Conservation (phyloP, 257 asterid species). For the Plectranthus barbatus region DNA sequence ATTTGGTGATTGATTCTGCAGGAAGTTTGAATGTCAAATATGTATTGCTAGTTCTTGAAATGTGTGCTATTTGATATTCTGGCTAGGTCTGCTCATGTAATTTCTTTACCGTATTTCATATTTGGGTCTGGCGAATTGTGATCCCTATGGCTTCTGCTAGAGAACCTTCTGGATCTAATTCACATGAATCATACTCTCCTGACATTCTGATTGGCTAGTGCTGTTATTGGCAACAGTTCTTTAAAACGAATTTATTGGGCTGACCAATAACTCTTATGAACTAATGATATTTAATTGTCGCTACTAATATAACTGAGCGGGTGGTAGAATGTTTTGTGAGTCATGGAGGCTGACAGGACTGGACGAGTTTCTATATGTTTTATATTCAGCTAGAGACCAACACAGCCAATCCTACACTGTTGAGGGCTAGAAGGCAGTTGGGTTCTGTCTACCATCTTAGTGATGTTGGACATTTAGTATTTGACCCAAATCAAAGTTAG, state of each 20-base stretch:
- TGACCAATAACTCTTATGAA: not conserved
- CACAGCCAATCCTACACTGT: not conserved
- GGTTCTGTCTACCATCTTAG: not conserved
- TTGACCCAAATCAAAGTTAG: too few species aligned
- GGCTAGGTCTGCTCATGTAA: not conserved
- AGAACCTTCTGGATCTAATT: not conserved
- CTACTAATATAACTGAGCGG: not conserved
- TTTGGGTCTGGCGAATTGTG: not conserved
- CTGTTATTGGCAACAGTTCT: not conserved
- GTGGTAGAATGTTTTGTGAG: not conserved
- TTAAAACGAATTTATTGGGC: not conserved
- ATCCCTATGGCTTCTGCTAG: not conserved
- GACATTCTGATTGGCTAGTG: not conserved
- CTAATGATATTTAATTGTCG: not conserved
- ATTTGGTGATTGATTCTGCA: constrained; percentile 4
- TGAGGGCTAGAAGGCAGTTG: not conserved
- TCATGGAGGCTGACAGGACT: not conserved
- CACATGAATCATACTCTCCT: not conserved
- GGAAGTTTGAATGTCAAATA: not conserved
- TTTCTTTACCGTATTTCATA: not conserved
- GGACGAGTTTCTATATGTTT: not conserved
- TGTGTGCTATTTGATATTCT: not conserved
- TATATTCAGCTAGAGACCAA: not conserved
- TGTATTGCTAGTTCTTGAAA: not conserved
- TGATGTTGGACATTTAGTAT: too few species aligned